A percentile compares a stretch with the other conserved stretches of the same genome.
These are phyloP conservation scores for Astrothelium macrocarpum DNA, from an alignment of 495 filamentous ascomycete genomes.

Conservation along the genomic window DNA sequence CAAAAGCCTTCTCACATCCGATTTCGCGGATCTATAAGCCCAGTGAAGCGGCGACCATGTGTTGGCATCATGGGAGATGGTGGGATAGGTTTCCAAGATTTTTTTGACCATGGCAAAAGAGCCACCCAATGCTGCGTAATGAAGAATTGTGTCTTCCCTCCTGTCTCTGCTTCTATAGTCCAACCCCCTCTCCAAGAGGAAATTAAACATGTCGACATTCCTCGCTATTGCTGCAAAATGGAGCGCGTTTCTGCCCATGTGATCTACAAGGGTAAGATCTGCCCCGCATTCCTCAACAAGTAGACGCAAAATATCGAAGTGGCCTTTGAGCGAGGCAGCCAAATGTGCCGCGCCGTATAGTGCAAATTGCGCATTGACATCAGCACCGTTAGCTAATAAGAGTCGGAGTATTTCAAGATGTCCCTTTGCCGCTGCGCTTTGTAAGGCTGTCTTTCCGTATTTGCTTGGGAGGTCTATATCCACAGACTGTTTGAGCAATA, in stretches of 20 bases:
- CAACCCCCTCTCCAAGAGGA: background rate
- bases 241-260: background rate
- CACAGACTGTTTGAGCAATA: slow-evolving; percentile 7
- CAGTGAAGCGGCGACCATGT: background rate
- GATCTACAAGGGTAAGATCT: background rate
- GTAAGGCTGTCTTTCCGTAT: background rate
- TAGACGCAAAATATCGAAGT: slow-evolving; percentile 6
- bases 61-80: background rate
- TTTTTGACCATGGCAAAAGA: background rate
- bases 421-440: slow-evolving; percentile 11
- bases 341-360: slow-evolving; percentile 10
- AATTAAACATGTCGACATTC: background rate
- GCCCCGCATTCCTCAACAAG: slow-evolving; percentile 2
- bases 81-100: background rate
- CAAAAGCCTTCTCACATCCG: background rate
- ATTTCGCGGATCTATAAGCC: background rate
- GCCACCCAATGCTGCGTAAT: background rate
- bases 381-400: slow-evolving; percentile 17
- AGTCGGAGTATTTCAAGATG: slow-evolving; percentile 14
- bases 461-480: slow-evolving; percentile 8
- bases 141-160: background rate
- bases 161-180: background rate
- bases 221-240: background rate
- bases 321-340: slow-evolving; percentile 10
- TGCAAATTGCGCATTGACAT: slow-evolving; percentile 14